Base-by-base conservation (phyloP, 805 yeast species). In the Candida khao-thaluensis region DNA sequence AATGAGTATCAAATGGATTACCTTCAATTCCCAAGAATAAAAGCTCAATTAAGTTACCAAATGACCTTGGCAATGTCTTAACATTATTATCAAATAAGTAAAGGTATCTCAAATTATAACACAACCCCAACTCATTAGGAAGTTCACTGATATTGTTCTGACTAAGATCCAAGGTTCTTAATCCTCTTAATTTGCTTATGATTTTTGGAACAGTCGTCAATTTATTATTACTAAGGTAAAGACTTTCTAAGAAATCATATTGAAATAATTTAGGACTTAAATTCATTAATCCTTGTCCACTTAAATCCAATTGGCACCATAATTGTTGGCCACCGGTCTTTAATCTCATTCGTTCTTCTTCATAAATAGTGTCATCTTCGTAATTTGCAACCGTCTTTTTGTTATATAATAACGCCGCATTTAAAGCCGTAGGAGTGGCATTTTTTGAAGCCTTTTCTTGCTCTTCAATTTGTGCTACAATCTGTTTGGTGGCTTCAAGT, bases 1-100 rank as follows among this genome's bases (percentile, higher is more conserved):
- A 60, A 16, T 73, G 77, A 40, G 73, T 69, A 52, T 83, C 84
- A 54, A 93, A 69, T 3, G 95, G 86, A 58, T 93, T 93, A 2
- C 99, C 99, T 61, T 91, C 97, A 31, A 91, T 72, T 24, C 99
- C 99, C 36, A 93, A 65, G 57, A 91, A 84, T 49, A 86, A 84
- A 48, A 93, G 72, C 51, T 87, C 91, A 58, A 79, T 84, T 43
- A 95, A 68, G 51, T 80, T 82, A 18, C 98, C 96, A 60, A 93
- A 81, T 57, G 85, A 93, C 60, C 66, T 72, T 2, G 99, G 99
- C 46, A 93, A 66, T 1, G 77, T 74, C 38, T 72, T 69, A 48
- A 93, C 69, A 58, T 82, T 76, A 63, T 93, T 93, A 62, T 93
- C 97, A 64, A 93, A 91, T 39, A 89, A 71, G 54, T 88, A 88